A percentile compares a stretch with the other conserved stretches of the same genome.
phyloP scores from a whole-genome alignment of 1,284 basidiomycete genomes.

The Ustilago trichophora region DNA sequence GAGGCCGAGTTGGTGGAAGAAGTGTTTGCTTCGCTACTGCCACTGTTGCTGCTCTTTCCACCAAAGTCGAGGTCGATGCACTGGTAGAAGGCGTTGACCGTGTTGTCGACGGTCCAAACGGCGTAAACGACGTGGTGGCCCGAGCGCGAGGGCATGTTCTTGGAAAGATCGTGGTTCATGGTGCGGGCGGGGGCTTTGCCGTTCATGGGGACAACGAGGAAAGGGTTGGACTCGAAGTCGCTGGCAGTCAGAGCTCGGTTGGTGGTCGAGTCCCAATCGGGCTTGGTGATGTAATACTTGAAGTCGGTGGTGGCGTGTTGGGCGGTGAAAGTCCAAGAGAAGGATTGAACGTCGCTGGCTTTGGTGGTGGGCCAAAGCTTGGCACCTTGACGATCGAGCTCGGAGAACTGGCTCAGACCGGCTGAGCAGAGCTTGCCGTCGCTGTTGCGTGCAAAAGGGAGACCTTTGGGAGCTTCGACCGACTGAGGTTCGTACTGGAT shows the following conservation, averaged over 20 bases:
- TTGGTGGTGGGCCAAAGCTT: conserved; percentile 26
- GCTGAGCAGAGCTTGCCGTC: conserved; percentile 44
- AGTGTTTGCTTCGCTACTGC: no score
- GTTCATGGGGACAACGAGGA: conserved; percentile 37
- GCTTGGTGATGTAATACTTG: conserved; percentile 45
- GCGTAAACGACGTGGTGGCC: conserved; percentile 47
- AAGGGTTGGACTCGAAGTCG: conserved; percentile 36
- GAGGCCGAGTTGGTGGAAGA: conserved; percentile 1
- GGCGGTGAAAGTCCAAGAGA: conserved; percentile 45
- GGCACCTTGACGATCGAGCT: conserved; percentile 33
- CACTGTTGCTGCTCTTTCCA: conserved; percentile 1
- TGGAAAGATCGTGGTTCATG: conserved; percentile 27
- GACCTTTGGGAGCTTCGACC: conserved; percentile 43
- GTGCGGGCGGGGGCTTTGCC: conserved; percentile 18
- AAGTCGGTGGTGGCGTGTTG: conserved; percentile 48
- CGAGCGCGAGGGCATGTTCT: conserved; percentile 23
- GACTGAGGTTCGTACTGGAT: conserved; percentile 52
- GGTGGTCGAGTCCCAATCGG: conserved; percentile 24
- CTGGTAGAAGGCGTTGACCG: conserved; percentile 45
- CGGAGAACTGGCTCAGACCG: conserved; percentile 33
- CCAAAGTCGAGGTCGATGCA: conserved; percentile 50
- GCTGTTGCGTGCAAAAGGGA: conserved; percentile 31
- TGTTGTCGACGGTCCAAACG: conserved; percentile 49
- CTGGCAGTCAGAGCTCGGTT: conserved; percentile 10
- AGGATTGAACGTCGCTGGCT: conserved; percentile 24